Percentiles rank a stretch among this genome's conserved stretches.
Conservation (phyloP, 2,329 filamentous ascomycete species). For the Penicillium digitatum region DNA sequence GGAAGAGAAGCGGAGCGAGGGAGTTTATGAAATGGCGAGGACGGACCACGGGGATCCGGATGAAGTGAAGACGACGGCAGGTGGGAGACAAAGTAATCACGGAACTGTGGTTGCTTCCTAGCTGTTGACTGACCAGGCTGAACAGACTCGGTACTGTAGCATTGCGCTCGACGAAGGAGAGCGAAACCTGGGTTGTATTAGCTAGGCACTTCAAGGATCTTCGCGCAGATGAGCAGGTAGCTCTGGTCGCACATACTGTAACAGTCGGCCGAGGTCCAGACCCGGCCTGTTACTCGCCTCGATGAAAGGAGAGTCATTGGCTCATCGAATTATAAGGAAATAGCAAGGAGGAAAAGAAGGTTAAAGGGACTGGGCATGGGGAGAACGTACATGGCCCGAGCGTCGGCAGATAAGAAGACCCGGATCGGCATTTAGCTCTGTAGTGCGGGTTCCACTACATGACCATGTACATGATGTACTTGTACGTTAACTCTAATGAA, state of each 20-base stretch:
- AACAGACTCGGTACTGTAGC: constrained; percentile 23
- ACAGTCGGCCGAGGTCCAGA: constrained; percentile 38
- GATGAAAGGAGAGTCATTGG: constrained; percentile 39
- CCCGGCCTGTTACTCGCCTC: constrained; percentile 39
- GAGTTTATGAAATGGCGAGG: constrained; percentile 74
- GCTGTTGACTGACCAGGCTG: constrained; percentile 7
- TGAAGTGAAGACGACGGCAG: constrained; percentile 89
- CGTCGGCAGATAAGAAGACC: constrained; percentile 26
- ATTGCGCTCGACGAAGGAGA: constrained; percentile 28
- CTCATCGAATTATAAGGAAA: constrained; percentile 25
- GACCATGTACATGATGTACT: background rate
- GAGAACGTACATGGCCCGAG: constrained; percentile 18
- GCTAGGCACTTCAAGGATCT: constrained; percentile 7
- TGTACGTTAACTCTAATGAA: too few relatives aligned
- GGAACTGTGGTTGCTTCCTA: constrained; percentile 58
- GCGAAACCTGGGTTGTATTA: constrained; percentile 33
- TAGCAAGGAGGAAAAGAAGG: constrained; percentile 10
- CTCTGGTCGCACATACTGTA: constrained; percentile 31
- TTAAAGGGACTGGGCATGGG: constrained; percentile 15
- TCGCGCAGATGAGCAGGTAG: constrained; percentile 18
- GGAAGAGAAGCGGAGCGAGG: constrained; percentile 80
- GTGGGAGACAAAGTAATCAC: constrained; percentile 97
- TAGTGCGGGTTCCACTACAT: background rate
- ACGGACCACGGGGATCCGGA: constrained; percentile 67
- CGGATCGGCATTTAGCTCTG: constrained; percentile 12